Evolutionary conservation across 495 filamentous ascomycete genomes (phyloP).

Genomic region (Jackrogersella multiformis): DNA sequence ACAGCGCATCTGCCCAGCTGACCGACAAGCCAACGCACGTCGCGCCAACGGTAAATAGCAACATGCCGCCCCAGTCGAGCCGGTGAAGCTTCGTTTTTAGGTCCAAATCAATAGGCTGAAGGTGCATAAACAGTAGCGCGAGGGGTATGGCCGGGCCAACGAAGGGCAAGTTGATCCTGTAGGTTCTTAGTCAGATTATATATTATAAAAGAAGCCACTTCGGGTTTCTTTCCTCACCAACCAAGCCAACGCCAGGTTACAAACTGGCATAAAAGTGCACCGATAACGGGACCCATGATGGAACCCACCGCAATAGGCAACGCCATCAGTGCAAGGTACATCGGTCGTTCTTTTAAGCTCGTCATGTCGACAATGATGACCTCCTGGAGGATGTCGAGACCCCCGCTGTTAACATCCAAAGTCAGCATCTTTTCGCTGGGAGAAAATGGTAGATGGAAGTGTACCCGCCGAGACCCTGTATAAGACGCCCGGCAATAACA

Average conservation of each 20-base stretch:
- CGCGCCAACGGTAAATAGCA: slow-evolving; percentile 39
- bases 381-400: not conserved
- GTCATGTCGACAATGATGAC: not conserved
- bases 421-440: too few relatives aligned
- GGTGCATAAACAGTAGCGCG: slow-evolving; percentile 40
- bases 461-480: slow-evolving; percentile 74
- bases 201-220: too few relatives aligned
- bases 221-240: too few relatives aligned
- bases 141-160: slow-evolving; percentile 18
- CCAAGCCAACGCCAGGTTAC: slow-evolving; percentile 50
- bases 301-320: slow-evolving; percentile 41
- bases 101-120: slow-evolving; percentile 23
- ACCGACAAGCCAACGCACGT: slow-evolving; percentile 40
- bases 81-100: slow-evolving; percentile 24
- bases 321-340: slow-evolving; percentile 44
- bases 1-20: slow-evolving; percentile 47
- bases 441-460: too few relatives aligned
- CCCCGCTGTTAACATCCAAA: too few relatives aligned
- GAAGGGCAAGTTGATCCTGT: slow-evolving; percentile 50
- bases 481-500: slow-evolving; percentile 67
- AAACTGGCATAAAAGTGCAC: slow-evolving; percentile 39
- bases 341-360: slow-evolving; percentile 9
- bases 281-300: slow-evolving; percentile 44
- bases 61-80: slow-evolving; percentile 58
- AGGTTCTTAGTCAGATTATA: too few relatives aligned